Conservation (phyloP, 2,329 filamentous ascomycete genomes). For the Microsporum audouinii region DNA sequence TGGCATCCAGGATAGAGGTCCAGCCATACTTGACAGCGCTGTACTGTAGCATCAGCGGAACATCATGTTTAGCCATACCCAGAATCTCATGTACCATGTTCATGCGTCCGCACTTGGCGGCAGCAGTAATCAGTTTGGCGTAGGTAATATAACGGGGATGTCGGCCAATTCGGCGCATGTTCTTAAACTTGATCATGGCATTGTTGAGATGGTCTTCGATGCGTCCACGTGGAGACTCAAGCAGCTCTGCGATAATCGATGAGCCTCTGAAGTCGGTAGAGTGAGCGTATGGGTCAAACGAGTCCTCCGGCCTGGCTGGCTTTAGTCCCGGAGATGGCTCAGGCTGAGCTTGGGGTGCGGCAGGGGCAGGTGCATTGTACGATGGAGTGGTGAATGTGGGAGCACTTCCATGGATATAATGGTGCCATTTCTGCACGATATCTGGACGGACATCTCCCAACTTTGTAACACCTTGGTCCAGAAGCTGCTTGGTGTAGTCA, state of each 20-base stretch:
- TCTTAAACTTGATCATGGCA: conserved; percentile 71
- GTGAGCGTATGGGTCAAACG: conserved; percentile 80
- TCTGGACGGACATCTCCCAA: conserved; percentile 39
- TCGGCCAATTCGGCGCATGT: conserved; percentile 82
- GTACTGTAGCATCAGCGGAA: conserved; percentile 75
- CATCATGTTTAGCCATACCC: conserved; percentile 76
- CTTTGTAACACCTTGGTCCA: conserved; percentile 48
- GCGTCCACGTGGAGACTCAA: conserved; percentile 68
- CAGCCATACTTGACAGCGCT: conserved; percentile 85
- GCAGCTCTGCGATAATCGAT: conserved; percentile 74
- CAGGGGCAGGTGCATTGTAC: conserved; percentile 29
- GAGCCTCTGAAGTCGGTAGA: conserved; percentile 91
- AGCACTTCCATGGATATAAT: conserved; percentile 30
- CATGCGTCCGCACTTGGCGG: conserved; percentile 72
- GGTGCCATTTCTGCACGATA: conserved; percentile 46
- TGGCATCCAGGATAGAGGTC: conserved; percentile 90
- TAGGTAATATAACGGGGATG: conserved; percentile 95
- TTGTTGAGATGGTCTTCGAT: conserved; percentile 65
- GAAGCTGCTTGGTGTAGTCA: conserved; percentile 43
- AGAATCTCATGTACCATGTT: conserved; percentile 77
- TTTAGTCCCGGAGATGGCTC: conserved; percentile 43
- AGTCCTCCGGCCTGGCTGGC: conserved; percentile 60
- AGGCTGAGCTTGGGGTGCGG: conserved; percentile 31
- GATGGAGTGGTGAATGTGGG: conserved; percentile 30
- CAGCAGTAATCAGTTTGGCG: conserved; percentile 83